Evolutionary conservation across 2,329 filamentous ascomycete species (phyloP), one percentile per base, ranked within the genome.

Genomic region (Cercospora nicotianae): DNA sequence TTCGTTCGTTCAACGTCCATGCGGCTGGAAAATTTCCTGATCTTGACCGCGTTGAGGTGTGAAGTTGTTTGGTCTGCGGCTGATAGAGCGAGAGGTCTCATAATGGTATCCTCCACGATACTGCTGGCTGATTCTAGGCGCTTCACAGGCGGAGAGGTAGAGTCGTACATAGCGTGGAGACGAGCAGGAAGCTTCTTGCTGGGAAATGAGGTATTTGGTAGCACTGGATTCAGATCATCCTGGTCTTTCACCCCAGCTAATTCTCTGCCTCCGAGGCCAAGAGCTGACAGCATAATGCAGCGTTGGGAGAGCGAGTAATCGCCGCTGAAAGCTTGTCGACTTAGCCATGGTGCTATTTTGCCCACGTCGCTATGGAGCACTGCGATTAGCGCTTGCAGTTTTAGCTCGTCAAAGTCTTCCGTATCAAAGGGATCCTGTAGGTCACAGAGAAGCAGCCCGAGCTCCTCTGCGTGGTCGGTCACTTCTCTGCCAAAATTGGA

Each of bases 281-380:
- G 82, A 0, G 92, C 89, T 20, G 92, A 90, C 63, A 99, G 88
- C 42, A 98, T 85, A 0, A 91, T 88, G 7, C 91, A 91, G 45
- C 95, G 87, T 77, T 98, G 94, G 0, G 90, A 87, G 42, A 98
- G 83, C 0, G 94, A 97, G 79, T 95, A 94, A 77, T 99, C 95
- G 16, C 94, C 94, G 51, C 93, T 90, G 77, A 97, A 98, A 77
- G 95, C 96, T 0, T 91, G 90, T 66, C 89, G 88, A 3, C 91
- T 89, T 67, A 96, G 92, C 90, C 92, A 96, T 13, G 88, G 91
- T 0, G 89, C 94, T 87, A 97, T 92, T 63, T 87, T 85, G 60
- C 87, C 82, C 0, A 95, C 92, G 71, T 91, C 87, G 0, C 92
- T 89, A 2, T 95, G 84, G 0, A 97, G 83, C 7, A 97, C 81